These are phyloP conservation scores for Naganishia cerealis DNA, from an alignment of 1,284 basidiomycete species.

Conservation along the genomic window DNA sequence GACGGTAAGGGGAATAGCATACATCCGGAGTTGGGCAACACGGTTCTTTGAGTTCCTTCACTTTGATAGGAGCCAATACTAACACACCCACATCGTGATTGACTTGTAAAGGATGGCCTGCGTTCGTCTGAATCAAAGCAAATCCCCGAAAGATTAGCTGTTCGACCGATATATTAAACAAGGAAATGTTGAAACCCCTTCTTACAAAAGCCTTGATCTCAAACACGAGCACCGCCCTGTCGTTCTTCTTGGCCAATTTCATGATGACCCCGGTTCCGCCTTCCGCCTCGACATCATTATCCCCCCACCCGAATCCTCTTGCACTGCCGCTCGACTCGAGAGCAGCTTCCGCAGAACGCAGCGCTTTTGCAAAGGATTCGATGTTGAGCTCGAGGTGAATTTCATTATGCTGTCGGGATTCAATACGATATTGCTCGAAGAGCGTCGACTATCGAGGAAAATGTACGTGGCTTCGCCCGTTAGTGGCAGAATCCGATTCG, in stretches of 20 bases:
- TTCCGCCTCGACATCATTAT: constrained; percentile 10
- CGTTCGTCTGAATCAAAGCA: constrained; percentile 35
- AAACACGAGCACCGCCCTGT: constrained; percentile 70
- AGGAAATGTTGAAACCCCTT: background rate
- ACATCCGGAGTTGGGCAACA: constrained; percentile 86
- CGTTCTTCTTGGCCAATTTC: constrained; percentile 67
- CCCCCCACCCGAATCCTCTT: constrained; percentile 13
- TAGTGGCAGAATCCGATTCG: too few species aligned
- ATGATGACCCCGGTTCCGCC: constrained; percentile 21
- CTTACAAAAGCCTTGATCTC: constrained; percentile 66
- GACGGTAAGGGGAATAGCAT: constrained; percentile 41
- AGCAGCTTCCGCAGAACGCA: constrained; percentile 56
- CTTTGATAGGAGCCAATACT: constrained; percentile 71
- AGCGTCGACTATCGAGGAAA: constrained; percentile 59
- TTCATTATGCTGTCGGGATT: constrained; percentile 76
- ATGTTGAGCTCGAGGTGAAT: constrained; percentile 67
- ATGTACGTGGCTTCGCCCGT: constrained; percentile 48
- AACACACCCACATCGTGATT: constrained; percentile 57
- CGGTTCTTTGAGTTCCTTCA: constrained; percentile 73
- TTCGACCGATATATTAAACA: too few species aligned
- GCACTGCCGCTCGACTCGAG: constrained; percentile 16
- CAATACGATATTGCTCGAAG: constrained; percentile 79
- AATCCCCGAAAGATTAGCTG: background rate
- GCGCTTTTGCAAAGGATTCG: constrained; percentile 72
- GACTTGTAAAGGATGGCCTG: constrained; percentile 44